Base-by-base conservation (phyloP, 2,329 filamentous ascomycete species). In the Claviceps pazoutovae region DNA sequence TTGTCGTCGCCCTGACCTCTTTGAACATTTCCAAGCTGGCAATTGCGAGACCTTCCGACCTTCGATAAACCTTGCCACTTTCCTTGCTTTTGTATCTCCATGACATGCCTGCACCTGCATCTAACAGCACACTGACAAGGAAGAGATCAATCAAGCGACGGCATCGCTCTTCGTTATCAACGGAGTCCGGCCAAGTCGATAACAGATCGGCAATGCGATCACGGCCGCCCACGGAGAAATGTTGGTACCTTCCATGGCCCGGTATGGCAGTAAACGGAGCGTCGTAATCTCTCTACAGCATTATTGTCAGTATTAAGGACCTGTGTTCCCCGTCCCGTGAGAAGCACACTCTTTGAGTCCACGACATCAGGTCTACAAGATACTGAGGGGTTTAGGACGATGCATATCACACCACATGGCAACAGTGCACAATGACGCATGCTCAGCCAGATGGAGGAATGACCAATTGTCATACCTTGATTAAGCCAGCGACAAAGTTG, bases 81-180 rank as follows among this genome's bases (percentile, higher is more conserved):
- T 95, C 89, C 56, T 83, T 83, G 64, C 88, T 95, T 72, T 87
- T 93, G 71, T 95, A 98, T 59, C 82, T 84, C 93, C 93, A 98
- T 58, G 81, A 78, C 2, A 82, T 91, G 42, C 93, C 93, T 2
- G 93, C 89, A 42, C 93, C 93, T 4, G 93, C 88, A 63, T 94
- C 87, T 8, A 94, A 75, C 48, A 94, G 72, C 7, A 93, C 87
- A 48, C 87, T 91, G 56, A 93, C 64, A 43, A 89, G 71, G 68
- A 89, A 90, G 38, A 91, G 75, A 59, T 90, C 86, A 54, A 91
- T 76, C 55, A 91, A 69, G 56, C 87, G 78, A 56, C 86, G 82
- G 54, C 84, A 87, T 56, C 82, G 79, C 68, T 91, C 86, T 52
- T 80, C 79, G 56, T 74, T 78, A 64, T 93, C 86, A 42, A 89